phyloP scores from a whole-genome alignment of 495 filamentous ascomycete species.

The Oidiodendron maius region DNA sequence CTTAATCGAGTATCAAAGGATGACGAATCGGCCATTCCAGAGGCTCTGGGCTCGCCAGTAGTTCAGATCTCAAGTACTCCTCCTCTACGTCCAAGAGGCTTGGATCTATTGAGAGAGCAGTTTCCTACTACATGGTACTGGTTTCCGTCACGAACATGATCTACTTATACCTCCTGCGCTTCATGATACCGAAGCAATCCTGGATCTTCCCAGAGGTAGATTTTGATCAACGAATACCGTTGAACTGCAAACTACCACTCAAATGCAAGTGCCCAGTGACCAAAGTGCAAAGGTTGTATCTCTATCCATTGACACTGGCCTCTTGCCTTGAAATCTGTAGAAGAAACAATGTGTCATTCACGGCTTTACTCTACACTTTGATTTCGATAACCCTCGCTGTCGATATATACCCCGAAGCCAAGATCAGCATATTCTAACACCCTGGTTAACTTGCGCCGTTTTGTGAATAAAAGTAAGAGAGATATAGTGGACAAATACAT shows the following conservation, averaged over 20 bases:
- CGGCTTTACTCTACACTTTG: conserved; percentile 9
- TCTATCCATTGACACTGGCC: background rate
- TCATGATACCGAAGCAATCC: conserved; percentile 8
- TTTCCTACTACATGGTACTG: background rate
- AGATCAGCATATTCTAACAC: conserved; percentile 3
- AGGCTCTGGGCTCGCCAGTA: background rate
- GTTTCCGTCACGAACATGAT: conserved; percentile 6
- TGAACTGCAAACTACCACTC: background rate
- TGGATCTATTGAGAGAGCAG: conserved; percentile 2
- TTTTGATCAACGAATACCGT: background rate
- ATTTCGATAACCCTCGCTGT: conserved; percentile 8
- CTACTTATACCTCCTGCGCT: conserved; percentile 6
- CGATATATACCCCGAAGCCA: conserved; percentile 11
- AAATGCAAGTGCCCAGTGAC: background rate
- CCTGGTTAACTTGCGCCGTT: no score
- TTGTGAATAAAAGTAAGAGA: conserved; percentile 3
- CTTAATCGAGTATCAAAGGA: conserved; percentile 1
- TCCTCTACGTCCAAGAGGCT: background rate
- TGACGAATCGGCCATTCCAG: background rate
- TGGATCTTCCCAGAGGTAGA: conserved; percentile 10
- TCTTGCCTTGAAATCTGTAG: conserved; percentile 6
- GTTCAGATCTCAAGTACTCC: background rate
- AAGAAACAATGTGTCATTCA: conserved; percentile 12
- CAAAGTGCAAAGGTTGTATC: background rate
- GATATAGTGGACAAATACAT: no score